These are phyloP conservation scores for Zymoseptoria crescenta DNA, from an alignment of 2,329 filamentous ascomycete species.

Conservation along the genomic window DNA sequence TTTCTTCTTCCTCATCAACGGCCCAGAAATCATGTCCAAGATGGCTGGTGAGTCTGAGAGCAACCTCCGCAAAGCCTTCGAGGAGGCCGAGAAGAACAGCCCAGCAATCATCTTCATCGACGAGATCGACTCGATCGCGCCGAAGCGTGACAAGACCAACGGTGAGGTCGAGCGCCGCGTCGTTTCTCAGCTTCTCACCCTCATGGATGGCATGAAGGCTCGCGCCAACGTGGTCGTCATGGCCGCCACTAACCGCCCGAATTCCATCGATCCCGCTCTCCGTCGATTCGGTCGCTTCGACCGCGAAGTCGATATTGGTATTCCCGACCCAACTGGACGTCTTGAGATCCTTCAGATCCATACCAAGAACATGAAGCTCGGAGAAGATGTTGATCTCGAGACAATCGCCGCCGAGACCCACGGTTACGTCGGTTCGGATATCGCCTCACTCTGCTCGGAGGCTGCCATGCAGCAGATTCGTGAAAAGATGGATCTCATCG, in stretches of 20 bases:
- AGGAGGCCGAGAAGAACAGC: conserved; percentile 99
- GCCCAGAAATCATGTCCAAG: conserved; percentile 99
- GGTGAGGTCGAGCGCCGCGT: conserved; percentile 98
- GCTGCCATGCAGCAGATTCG: conserved; percentile 99
- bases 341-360: conserved; percentile 98
- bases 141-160: conserved; percentile 99
- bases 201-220: conserved; percentile 99
- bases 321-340: conserved; percentile 94
- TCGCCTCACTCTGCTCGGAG: conserved; percentile 96
- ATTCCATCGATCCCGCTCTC: conserved; percentile 96
- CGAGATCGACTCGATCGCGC: conserved; percentile 97
- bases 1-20: conserved; percentile 99
- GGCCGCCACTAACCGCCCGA: conserved; percentile 97
- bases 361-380: conserved; percentile 99
- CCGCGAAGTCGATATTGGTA: conserved; percentile 96
- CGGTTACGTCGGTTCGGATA: conserved; percentile 97
- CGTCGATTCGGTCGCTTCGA: conserved; percentile 98
- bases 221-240: conserved; percentile 98
- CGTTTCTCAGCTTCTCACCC: conserved; percentile 88
- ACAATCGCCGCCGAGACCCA: conserved; percentile 96
- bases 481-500: conserved; percentile 99
- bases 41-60: conserved; percentile 99
- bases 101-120: conserved; percentile 99
- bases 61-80: conserved; percentile 96
- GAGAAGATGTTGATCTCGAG: conserved; percentile 91